Evolutionary conservation across 129 eudicot species (phyloP), one percentile per base, ranked within the genome.

Genomic region (Lonicera japonica): DNA sequence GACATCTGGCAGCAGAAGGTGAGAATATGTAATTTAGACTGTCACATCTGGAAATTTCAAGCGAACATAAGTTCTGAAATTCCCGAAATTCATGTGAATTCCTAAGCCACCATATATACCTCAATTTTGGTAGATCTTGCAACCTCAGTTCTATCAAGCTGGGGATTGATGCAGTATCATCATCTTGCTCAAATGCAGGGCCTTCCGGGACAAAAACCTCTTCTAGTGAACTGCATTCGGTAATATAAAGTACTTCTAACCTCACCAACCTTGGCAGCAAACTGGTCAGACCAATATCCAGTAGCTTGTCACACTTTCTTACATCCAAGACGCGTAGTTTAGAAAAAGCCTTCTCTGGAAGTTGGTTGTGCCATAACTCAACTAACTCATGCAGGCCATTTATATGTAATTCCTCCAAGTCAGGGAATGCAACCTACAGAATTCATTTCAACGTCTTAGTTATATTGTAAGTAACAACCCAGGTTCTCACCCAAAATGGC

Each of bases 401-500:
- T 13, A 76, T 67, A 41, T 70, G 19, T 61, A 76, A 66, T 55
- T 58, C 66, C 59, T 71, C 68, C 77, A 76, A 55, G 36, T 71
- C 71, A 53, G 81, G 77, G 48, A 76, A 56, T 55, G 66, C 69
- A 50, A 71, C 77, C 81, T 76, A 61, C 76, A 76, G 1, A 43
- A 19, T 10, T 40, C 21, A 65, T 70, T 61, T 46, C 57, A 16
- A 23, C 1, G 58, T 67, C n/a, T n/a, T n/a, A n/a, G 55, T 61
- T 40, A 67, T 39, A 58, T 45, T 46, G 66, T 72, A 45, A 25
- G 50, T 9, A 29, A 29, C 36, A 29, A 29, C 36, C 6, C 36
- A 6, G 0, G 36, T 57, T 41, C 39, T 8, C 5, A 9, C 23
- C n/a, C 60, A 23, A 56, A 21, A 24, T 18, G 25, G 60, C n/a